Evolutionary conservation across 1,139 yeast genomes (phyloP), one percentile per base, ranked within the genome.

Genomic region (Torulaspora pretoriensis): DNA sequence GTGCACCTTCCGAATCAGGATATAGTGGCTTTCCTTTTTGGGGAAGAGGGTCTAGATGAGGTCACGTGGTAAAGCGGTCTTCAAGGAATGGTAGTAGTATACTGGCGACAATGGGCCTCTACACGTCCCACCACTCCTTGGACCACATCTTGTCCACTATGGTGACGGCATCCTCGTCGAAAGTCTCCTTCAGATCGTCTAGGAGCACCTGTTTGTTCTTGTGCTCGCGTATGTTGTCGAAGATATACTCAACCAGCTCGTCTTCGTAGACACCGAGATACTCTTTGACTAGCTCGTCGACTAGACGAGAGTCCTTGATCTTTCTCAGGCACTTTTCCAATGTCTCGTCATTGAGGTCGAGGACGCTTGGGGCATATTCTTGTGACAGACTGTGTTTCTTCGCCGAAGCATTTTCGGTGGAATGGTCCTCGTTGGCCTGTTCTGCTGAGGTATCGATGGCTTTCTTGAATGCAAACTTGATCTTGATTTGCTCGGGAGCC

Each of bases 191-290:
- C 17, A 62, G 52, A 34, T 62, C 67, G 14, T 49, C 47, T 8
- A 56, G 38, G n/a, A 62, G 47, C 19, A 50, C 46, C 7, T 43
- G 40, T 43, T 51, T 57, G 32, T 49, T 54, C 38, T 52, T 54
- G 44, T 58, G 47, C 38, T 55, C 59, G 14, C 43, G 48, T 22
- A 61, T 55, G 35, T 59, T 59, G 24, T 60, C 63, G 24, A 61
- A 38, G 29, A 61, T 60, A 50, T 58, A 62, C 2, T 59, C 63
- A 3, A 60, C 65, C 41, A 62, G 41, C 27, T 62, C 67, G 28
- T 56, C 57, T 38, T 62, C 67, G 46, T 59, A 54, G 10, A 60
- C 63, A 24, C 67, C 67, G 13, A 62, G 50, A 37, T 54, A 61
- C 44, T 62, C 65, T 24, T 58, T 56, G 14, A 61, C 59, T 5